Conservation (phyloP, 768 basidiomycete species). For the Tricholoma saponaceum region DNA sequence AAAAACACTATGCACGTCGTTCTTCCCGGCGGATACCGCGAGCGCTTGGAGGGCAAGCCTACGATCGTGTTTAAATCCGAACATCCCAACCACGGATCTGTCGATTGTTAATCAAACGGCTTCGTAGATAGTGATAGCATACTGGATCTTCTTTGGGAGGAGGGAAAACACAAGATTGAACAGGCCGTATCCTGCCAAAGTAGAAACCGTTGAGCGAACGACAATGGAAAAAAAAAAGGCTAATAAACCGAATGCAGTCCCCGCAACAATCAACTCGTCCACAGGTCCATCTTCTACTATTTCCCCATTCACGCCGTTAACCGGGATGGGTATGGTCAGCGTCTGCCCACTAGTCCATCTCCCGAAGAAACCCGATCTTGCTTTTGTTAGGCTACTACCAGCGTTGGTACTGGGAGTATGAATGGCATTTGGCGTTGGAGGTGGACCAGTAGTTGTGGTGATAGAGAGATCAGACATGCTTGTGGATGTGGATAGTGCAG, state of each 20-base stretch:
- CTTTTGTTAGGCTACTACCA: background rate
- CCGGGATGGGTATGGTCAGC: background rate
- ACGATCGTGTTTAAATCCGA: conserved; percentile 74
- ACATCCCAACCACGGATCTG: conserved; percentile 68
- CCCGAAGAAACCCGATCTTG: conserved; percentile 1
- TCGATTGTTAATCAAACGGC: background rate
- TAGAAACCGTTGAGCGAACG: background rate
- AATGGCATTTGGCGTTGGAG: conserved; percentile 12
- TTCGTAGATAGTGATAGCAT: conserved; percentile 14
- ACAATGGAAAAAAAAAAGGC: conserved; percentile 13
- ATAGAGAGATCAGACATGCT: conserved; percentile 1
- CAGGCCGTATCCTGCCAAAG: conserved; percentile 47
- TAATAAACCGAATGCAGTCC: conserved; percentile 68
- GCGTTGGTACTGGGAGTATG: conserved; percentile 5
- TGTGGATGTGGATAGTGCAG: conserved; percentile 12
- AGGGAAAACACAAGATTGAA: conserved; percentile 82
- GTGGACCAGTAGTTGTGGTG: background rate
- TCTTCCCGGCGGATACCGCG: conserved; percentile 59
- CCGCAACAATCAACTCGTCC: conserved; percentile 71
- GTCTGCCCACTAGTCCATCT: background rate
- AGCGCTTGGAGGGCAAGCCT: conserved; percentile 65
- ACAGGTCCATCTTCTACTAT: conserved; percentile 46
- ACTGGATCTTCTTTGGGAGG: conserved; percentile 70
- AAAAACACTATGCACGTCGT: conserved; percentile 74
- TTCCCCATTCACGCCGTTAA: background rate